Conservation (phyloP, 1,284 basidiomycete genomes). For the Leccinum solheimii region DNA sequence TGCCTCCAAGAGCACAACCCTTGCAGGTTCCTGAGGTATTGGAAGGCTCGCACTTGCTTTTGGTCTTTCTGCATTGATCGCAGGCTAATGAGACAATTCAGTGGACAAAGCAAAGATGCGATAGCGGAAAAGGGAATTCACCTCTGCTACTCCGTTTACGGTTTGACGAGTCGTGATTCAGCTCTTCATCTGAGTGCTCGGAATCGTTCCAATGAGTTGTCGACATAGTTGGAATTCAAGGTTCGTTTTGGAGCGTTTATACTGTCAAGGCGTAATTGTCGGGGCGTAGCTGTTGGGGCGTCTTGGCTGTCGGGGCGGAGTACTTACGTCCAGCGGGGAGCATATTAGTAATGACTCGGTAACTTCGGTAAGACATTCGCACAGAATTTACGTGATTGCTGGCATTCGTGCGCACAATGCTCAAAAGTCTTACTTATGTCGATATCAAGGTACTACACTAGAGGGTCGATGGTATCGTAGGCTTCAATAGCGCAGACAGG, state of each 20-base stretch:
- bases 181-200: conserved; percentile 61
- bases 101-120: background rate
- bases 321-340: too few species aligned
- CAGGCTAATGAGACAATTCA: conserved; percentile 51
- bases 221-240: conserved; percentile 32
- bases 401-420: background rate
- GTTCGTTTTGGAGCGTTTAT: conserved; percentile 23
- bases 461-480: background rate
- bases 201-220: conserved; percentile 48
- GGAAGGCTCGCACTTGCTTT: conserved; percentile 79
- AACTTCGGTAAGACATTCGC: background rate
- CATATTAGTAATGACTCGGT: background rate
- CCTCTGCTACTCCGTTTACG: conserved; percentile 73
- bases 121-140: conserved; percentile 27
- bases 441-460: background rate
- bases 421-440: background rate
- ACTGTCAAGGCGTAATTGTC: background rate
- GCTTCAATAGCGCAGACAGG: background rate
- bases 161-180: conserved; percentile 40
- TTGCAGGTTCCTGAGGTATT: conserved; percentile 57
- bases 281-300: background rate
- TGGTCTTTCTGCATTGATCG: conserved; percentile 82
- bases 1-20: conserved; percentile 63
- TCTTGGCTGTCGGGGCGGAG: background rate
- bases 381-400: background rate